These are phyloP conservation scores for Dendrobium catenatum DNA, from an alignment of 106 monocot species.

Conservation along the genomic window DNA sequence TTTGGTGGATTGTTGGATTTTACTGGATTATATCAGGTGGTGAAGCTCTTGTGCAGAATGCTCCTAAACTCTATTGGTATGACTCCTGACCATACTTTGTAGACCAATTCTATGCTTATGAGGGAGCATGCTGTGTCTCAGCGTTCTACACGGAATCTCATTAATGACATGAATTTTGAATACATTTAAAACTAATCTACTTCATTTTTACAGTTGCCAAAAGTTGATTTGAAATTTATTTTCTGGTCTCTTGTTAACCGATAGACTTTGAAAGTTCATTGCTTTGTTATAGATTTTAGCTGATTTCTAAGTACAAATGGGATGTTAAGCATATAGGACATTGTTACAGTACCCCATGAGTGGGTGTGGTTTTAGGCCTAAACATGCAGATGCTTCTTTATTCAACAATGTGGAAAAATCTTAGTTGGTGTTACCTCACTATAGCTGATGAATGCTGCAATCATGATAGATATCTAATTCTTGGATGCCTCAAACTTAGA, in stretches of 20 bases:
- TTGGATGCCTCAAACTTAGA: too few species aligned
- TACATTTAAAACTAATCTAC: not conserved
- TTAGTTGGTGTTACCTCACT: too few species aligned
- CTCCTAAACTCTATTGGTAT: slow-evolving; percentile 85
- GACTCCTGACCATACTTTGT: not conserved
- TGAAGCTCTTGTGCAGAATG: slow-evolving; percentile 56
- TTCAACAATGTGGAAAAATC: too few species aligned
- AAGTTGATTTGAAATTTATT: not conserved
- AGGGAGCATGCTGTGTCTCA: not conserved
- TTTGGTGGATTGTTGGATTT: slow-evolving; percentile 90
- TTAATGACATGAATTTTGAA: not conserved
- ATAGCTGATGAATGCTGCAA: too few species aligned
- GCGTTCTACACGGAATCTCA: not conserved
- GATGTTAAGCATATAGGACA: too few species aligned
- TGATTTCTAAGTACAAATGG: too few species aligned
- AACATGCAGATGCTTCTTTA: too few species aligned
- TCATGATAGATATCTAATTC: too few species aligned
- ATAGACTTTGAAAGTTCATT: not conserved
- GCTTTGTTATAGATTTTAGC: not conserved
- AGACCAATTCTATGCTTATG: not conserved
- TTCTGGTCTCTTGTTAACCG: not conserved
- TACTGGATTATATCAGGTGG: slow-evolving; percentile 85
- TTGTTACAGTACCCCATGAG: too few species aligned
- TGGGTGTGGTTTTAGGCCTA: too few species aligned
- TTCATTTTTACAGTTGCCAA: not conserved